Percentiles rank a stretch among this genome's conserved stretches.
Conservation (phyloP, 441 rosid species). For the Adansonia rubrostipa region DNA sequence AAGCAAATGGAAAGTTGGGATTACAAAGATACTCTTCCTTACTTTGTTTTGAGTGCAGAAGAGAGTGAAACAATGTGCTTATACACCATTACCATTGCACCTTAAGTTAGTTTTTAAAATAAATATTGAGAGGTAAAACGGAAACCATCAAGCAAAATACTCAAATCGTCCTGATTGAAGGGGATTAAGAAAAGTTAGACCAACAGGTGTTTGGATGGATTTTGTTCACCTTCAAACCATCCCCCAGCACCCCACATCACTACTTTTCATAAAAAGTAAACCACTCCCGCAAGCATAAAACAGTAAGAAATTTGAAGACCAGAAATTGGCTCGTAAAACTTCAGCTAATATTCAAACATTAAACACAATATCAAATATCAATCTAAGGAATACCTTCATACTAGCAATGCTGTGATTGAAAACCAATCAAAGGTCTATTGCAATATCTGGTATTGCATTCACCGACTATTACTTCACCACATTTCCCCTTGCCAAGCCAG, state of each 20-base stretch:
- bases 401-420: slow-evolving; percentile 77
- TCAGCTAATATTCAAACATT: slow-evolving; percentile 21
- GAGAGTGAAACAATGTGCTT: too few relatives aligned
- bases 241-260: background rate
- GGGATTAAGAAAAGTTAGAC: background rate
- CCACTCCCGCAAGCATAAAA: background rate
- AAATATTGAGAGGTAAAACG: background rate
- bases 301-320: background rate
- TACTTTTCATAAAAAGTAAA: background rate
- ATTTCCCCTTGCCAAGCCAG: background rate
- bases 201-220: background rate
- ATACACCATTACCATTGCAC: background rate
- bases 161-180: background rate
- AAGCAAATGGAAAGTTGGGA: background rate
- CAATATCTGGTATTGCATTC: background rate
- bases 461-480: background rate
- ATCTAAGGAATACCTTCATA: slow-evolving; percentile 74
- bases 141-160: background rate
- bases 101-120: background rate
- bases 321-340: background rate
- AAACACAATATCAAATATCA: slow-evolving; percentile 7
- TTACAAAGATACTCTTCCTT: background rate
- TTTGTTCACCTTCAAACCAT: background rate
- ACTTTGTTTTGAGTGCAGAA: background rate
- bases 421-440: slow-evolving; percentile 34